These are phyloP conservation scores for Penicillium pancosmium DNA, from an alignment of 495 filamentous ascomycete species.

Conservation along the genomic window DNA sequence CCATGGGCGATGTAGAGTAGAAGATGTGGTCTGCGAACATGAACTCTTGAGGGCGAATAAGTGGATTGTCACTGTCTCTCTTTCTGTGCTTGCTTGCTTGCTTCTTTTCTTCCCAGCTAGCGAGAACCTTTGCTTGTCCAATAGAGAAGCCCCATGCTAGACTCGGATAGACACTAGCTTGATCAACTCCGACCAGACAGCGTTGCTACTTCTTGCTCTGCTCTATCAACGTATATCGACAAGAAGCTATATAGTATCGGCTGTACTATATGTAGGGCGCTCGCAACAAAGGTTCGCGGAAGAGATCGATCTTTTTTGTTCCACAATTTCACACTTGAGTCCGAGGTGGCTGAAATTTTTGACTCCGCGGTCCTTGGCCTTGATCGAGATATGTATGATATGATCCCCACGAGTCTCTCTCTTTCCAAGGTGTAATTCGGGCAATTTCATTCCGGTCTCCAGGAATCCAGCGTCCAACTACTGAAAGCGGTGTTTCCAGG, in stretches of 20 bases:
- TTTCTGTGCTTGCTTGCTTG: conserved; percentile 23
- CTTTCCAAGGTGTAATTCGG: background rate
- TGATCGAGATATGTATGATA: background rate
- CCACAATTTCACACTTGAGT: background rate
- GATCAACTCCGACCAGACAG: conserved; percentile 40
- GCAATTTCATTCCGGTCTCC: background rate
- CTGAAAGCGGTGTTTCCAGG: background rate
- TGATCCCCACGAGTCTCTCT: too few relatives aligned
- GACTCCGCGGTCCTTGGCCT: background rate
- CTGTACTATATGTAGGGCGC: conserved; percentile 53
- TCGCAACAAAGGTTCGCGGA: conserved; percentile 37
- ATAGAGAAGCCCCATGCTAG: conserved; percentile 52
- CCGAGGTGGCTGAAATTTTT: background rate
- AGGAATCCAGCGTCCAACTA: background rate
- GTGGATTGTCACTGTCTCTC: conserved; percentile 46
- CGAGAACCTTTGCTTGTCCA: conserved; percentile 39
- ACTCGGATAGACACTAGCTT: conserved; percentile 35
- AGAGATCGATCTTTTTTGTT: conserved; percentile 20
- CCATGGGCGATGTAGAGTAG: conserved; percentile 19
- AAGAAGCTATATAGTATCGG: conserved; percentile 67
- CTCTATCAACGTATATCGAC: conserved; percentile 69
- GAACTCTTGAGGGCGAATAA: conserved; percentile 40
- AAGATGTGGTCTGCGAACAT: conserved; percentile 22
- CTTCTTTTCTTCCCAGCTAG: background rate
- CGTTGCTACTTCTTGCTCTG: conserved; percentile 56